phyloP scores from a whole-genome alignment of 2,329 filamentous ascomycete genomes.

The Fusarium sterilihyphosum region DNA sequence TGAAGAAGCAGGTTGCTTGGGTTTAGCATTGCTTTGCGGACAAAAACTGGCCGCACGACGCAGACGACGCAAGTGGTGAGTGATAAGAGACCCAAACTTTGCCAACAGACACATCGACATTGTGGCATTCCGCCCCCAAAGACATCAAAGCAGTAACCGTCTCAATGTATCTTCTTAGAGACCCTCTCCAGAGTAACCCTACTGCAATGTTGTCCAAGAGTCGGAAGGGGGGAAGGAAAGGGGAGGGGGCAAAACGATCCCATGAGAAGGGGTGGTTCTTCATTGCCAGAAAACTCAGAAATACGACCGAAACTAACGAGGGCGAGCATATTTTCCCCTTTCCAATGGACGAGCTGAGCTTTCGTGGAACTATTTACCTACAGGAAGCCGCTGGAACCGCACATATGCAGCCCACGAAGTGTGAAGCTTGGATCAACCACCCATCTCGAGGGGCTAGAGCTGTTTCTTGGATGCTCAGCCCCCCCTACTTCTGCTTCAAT shows the following conservation, averaged over 20 bases:
- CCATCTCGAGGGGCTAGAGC: background rate
- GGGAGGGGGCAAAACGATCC: background rate
- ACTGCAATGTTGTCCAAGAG: background rate
- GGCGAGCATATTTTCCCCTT: background rate
- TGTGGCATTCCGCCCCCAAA: background rate
- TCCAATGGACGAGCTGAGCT: background rate
- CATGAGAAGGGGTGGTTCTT: background rate
- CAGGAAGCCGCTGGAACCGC: background rate
- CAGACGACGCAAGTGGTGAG: background rate
- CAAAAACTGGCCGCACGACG: background rate
- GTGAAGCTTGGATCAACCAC: slow-evolving; percentile 4
- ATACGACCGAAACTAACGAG: background rate
- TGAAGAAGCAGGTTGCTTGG: background rate
- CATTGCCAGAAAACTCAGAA: background rate
- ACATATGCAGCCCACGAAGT: background rate
- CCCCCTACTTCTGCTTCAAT: background rate
- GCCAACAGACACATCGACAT: background rate
- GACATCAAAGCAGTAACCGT: background rate
- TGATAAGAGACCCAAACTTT: background rate
- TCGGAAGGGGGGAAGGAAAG: background rate
- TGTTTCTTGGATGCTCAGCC: background rate
- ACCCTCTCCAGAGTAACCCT: background rate
- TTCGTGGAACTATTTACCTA: background rate
- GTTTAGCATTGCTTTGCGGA: background rate
- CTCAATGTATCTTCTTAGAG: background rate